Conservation (phyloP, 2,329 filamentous ascomycete genomes). For the Rhytidhysteron rufulum region DNA sequence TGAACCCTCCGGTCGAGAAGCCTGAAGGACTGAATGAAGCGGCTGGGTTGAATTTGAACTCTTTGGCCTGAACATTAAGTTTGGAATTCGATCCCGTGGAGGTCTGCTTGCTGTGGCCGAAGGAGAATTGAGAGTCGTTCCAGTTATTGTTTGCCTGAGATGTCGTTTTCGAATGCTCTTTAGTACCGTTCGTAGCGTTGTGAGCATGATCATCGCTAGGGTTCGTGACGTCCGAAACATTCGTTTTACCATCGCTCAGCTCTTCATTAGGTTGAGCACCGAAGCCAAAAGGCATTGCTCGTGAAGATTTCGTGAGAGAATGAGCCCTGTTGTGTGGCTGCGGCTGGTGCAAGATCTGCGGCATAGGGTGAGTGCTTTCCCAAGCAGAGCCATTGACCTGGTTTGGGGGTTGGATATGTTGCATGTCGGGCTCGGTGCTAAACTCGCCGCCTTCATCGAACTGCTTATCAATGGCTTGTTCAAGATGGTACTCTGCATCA, state of each 20-base stretch:
- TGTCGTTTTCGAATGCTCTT: slow-evolving; percentile 33
- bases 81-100: slow-evolving; percentile 70
- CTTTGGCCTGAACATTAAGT: slow-evolving; percentile 83
- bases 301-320: slow-evolving; percentile 64
- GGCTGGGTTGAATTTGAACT: slow-evolving; percentile 71
- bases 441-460: slow-evolving; percentile 70
- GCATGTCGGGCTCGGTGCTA: slow-evolving; percentile 51
- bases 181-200: slow-evolving; percentile 17
- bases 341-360: slow-evolving; percentile 63
- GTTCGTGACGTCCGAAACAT: slow-evolving; percentile 35
- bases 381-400: slow-evolving; percentile 25
- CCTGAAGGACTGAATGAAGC: slow-evolving; percentile 47
- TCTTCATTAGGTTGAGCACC: slow-evolving; percentile 22
- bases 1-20: slow-evolving; percentile 38
- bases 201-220: slow-evolving; percentile 31
- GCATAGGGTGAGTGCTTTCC: slow-evolving; percentile 24
- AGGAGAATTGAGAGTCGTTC: slow-evolving; percentile 32
- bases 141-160: slow-evolving; percentile 34
- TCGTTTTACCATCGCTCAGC: slow-evolving; percentile 39
- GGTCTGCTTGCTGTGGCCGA: slow-evolving; percentile 52
- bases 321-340: slow-evolving; percentile 71
- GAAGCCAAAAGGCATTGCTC: slow-evolving; percentile 28
- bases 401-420: slow-evolving; percentile 23
- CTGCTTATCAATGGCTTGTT: slow-evolving; percentile 74
- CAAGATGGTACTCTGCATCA: slow-evolving; percentile 79